These are phyloP conservation scores for Salvia miltiorrhiza DNA, from an alignment of 257 asterid genomes.

Conservation along the genomic window DNA sequence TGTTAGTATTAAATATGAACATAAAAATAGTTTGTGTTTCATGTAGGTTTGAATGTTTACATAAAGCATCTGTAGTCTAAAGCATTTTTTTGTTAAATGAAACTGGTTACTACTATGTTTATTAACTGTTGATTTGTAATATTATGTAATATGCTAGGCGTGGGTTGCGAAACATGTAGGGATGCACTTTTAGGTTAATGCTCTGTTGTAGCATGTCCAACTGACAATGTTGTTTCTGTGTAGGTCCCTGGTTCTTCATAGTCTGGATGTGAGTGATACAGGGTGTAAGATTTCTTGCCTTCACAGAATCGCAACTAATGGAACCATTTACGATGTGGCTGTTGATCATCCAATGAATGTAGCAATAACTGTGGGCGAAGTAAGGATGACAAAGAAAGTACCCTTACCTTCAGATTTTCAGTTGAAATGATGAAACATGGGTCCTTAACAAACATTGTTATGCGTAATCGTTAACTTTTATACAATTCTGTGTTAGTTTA, in stretches of 20 bases:
- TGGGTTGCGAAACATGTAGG: neutral
- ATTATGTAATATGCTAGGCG: slow-evolving; percentile 1
- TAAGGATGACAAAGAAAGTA: slow-evolving; percentile 25
- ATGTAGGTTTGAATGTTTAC: neutral
- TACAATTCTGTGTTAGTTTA: neutral
- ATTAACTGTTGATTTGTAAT: neutral
- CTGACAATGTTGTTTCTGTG: slow-evolving; percentile 24
- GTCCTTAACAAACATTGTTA: neutral
- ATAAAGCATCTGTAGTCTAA: neutral
- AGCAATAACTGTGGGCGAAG: slow-evolving; percentile 56
- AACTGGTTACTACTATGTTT: neutral
- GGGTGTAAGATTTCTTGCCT: slow-evolving; percentile 40
- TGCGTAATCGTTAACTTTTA: neutral
- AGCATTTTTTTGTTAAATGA: slow-evolving; percentile 10
- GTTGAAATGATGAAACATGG: slow-evolving; percentile 11
- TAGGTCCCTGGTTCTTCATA: slow-evolving; percentile 57
- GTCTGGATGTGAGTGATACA: slow-evolving; percentile 38
- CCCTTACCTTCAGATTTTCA: neutral
- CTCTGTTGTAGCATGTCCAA: slow-evolving; percentile 9
- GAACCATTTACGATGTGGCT: slow-evolving; percentile 44
- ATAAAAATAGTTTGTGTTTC: neutral
- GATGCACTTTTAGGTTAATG: slow-evolving; percentile 2
- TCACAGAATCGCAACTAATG: slow-evolving; percentile 36
- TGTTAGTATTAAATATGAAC: neutral
- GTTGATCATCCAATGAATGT: slow-evolving; percentile 37